Base-by-base conservation (phyloP, 805 yeast genomes). In the Kazachstania taianensis region DNA sequence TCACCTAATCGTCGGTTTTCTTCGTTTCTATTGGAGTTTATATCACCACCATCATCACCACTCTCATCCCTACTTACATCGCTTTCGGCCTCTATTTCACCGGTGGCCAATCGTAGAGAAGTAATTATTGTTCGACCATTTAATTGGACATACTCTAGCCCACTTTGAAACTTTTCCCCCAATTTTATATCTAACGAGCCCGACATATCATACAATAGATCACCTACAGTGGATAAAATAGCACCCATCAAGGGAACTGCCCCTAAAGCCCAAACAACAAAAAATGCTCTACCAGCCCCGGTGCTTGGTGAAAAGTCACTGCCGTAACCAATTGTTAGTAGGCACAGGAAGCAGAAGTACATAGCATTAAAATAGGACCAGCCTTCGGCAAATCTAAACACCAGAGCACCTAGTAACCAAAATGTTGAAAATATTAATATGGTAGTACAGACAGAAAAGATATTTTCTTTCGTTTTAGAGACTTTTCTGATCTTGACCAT, bases 231-330 rank as follows among this genome's bases (percentile, higher is more conserved):
- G 1, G 87, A 77, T 27, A 84, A 73, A 38, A 84, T 65, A 13
- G 79, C 77, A 2, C 94, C 81, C 94, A 85, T 84, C 35, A 84
- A 63, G 1, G 96, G 96, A 16, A 86, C 78, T 0, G 95, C 94
- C 5, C 75, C 63, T 15, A 86, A 53, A 0, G 86, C 80, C 95
- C 95, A 86, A 7, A 75, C 58, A 6, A 82, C 74, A 48, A 85
- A 85, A 45, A 84, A 73, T 1, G 79, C 70, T 28, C 80, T 61
- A 1, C 94, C 94, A 5, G 81, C 78, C 1, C 76, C 59, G 0
- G 77, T 57, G 2, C 33, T 38, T 1, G 94, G 94, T 1, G 74
- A 65, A 45, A 64, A 75, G 50, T 78, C 86, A 22, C 94, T 95
- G 20, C 95, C 96, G 56, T 81, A 84, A 1, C 95, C 95, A 38